Evolutionary conservation across 2,329 filamentous ascomycete genomes (phyloP).

Genomic region (Aspergillus caelatus): DNA sequence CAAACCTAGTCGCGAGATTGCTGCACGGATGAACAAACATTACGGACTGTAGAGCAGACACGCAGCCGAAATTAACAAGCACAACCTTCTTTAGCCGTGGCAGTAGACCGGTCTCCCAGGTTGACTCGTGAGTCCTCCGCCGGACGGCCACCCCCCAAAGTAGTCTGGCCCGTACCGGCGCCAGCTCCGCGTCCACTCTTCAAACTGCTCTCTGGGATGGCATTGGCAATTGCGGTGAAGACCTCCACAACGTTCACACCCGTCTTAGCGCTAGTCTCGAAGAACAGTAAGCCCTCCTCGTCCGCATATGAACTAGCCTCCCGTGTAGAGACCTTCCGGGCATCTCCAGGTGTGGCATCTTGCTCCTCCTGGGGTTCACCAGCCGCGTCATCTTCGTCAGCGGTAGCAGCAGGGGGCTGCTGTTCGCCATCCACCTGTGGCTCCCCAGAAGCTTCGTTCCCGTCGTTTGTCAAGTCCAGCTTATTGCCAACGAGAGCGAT

Average conservation of each 20-base stretch:
- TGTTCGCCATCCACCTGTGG: conserved; percentile 41
- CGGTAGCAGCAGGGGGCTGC: conserved; percentile 30
- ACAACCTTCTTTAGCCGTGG: conserved; percentile 84
- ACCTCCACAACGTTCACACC: conserved; percentile 93
- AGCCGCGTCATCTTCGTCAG: conserved; percentile 46
- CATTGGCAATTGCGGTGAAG: conserved; percentile 97
- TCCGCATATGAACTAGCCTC: conserved; percentile 93
- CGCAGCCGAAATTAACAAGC: conserved; percentile 65
- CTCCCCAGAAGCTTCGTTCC: conserved; percentile 49
- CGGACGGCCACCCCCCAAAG: conserved; percentile 57
- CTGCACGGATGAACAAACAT: conserved; percentile 13
- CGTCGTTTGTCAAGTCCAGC: conserved; percentile 75
- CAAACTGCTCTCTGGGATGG: conserved; percentile 93
- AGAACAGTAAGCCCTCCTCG: conserved; percentile 91
- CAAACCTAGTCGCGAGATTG: conserved; percentile 8
- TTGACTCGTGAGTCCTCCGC: conserved; percentile 71
- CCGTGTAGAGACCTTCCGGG: conserved; percentile 84
- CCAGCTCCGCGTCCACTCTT: conserved; percentile 81
- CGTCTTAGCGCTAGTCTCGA: conserved; percentile 97
- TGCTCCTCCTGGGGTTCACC: conserved; percentile 58
- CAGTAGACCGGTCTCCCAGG: conserved; percentile 71
- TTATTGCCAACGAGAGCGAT: conserved; percentile 98
- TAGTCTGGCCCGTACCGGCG: conserved; percentile 58
- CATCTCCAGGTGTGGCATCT: conserved; percentile 68
- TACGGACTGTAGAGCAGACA: conserved; percentile 10